Evolutionary conservation across 768 basidiomycete species (phyloP), one percentile per base, ranked within the genome.

Genomic region (Ephemerocybe angulata): DNA sequence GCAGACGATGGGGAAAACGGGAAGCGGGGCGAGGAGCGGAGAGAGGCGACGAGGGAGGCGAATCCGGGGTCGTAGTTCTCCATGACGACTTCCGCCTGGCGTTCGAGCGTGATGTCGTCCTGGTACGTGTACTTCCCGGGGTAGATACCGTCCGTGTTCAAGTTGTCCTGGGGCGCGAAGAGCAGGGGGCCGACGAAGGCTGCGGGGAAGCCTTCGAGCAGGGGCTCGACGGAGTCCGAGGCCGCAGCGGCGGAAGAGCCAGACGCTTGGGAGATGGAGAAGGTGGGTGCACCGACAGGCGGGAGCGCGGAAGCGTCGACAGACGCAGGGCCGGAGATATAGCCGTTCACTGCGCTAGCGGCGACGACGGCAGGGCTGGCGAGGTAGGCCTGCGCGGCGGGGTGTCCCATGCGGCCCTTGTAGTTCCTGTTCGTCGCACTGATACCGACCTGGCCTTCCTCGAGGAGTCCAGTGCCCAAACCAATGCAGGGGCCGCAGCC

Each of bases 101-200:
- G 83, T 58, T 86, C 88, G 31, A 93, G 92, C 1, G 96, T 98
- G 68, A 99, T 97, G 65, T 98, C 97, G 68, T 99, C 97, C 71
- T 97, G 94, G 71, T 99, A 99, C 5, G 96, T 99, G 71, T 97
- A 98, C 71, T 97, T 98, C 19, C 96, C 96, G 1, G 97, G 97
- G 73, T 99, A 99, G 64, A 99, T 93, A 1, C 90, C 97, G 65
- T 99, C 97, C 1, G 97, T 99, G 69, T 95, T 98, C 57, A 99
- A 71, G 66, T 99, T 99, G 70, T 99, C 97, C 65, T 98, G 94
- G 0, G 97, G 97, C 0, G 86, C 82, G 64, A 98, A 99, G 38
- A 98, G 73, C n/a, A 98, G 73, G 0, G 86, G 85, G 1, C 97
- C 97, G 0, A 81, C 70, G 71, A 99, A 97, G 25, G 75, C 71